Conservation (phyloP, 2,329 filamentous ascomycete genomes). For the Aspergillus hortae region DNA sequence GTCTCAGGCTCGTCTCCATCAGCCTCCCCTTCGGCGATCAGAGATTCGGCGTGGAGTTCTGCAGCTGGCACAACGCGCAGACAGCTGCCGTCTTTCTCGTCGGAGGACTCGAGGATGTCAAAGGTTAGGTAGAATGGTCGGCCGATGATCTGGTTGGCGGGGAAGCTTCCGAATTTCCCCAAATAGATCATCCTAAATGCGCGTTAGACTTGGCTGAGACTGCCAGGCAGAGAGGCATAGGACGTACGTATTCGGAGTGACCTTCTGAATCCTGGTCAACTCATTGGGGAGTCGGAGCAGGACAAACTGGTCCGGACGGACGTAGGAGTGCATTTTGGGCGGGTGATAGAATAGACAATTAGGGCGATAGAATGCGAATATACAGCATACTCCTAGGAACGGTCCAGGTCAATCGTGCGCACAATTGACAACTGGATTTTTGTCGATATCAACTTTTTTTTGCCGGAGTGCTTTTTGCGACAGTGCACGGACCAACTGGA, state of each 20-base stretch:
- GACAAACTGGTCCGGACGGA: constrained; percentile 36
- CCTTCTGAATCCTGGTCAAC: constrained; percentile 54
- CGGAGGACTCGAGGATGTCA: constrained; percentile 72
- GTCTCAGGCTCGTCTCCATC: constrained; percentile 34
- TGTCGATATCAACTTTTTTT: too few relatives aligned
- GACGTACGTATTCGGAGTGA: constrained; percentile 64
- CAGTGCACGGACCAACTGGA: constrained; percentile 17
- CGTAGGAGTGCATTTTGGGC: constrained; percentile 35
- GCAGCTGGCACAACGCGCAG: constrained; percentile 74
- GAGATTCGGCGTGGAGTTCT: constrained; percentile 76
- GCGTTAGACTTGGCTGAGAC: not conserved
- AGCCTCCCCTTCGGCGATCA: constrained; percentile 51
- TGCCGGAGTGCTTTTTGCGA: constrained; percentile 13
- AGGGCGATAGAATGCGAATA: not conserved
- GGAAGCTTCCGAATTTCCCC: constrained; percentile 89
- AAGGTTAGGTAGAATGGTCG: constrained; percentile 89
- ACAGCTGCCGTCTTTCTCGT: constrained; percentile 59
- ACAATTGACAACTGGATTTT: too few relatives aligned
- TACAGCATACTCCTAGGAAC: not conserved
- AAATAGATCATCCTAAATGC: constrained; percentile 70
- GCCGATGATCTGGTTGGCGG: constrained; percentile 83
- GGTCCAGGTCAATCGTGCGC: too few relatives aligned
- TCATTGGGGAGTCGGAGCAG: constrained; percentile 50
- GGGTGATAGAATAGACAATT: not conserved
- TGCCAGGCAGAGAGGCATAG: constrained; percentile 13